These are phyloP conservation scores for Ustilago crameri DNA, from an alignment of 1,284 basidiomycete genomes.

Conservation along the genomic window DNA sequence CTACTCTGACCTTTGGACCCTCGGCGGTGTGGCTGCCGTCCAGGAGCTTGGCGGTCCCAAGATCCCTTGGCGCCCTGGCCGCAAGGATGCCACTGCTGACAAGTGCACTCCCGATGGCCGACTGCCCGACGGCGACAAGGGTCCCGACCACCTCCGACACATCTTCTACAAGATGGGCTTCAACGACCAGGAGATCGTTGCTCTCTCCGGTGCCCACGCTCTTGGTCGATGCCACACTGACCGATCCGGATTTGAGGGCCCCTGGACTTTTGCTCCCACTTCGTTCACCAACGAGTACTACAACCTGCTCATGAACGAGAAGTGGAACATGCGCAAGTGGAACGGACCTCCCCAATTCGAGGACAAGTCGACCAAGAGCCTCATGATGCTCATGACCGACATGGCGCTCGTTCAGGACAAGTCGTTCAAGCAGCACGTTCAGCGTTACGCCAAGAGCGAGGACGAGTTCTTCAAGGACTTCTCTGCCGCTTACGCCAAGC, in stretches of 20 bases:
- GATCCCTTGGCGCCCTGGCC: constrained; percentile 69
- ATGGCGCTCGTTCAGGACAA: constrained; percentile 59
- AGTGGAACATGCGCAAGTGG: constrained; percentile 82
- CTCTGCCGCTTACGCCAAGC: constrained; percentile 49
- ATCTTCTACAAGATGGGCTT: constrained; percentile 72
- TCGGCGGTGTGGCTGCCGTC: constrained; percentile 73
- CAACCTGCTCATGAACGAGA: constrained; percentile 87
- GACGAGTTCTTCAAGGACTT: constrained; percentile 67
- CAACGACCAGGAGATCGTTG: constrained; percentile 87
- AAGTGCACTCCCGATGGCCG: constrained; percentile 85
- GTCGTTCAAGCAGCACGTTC: constrained; percentile 62
- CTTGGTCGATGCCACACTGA: constrained; percentile 89
- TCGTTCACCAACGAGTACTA: constrained; percentile 91
- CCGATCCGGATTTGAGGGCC: constrained; percentile 67
- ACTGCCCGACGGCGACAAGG: constrained; percentile 88
- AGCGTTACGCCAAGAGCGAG: constrained; percentile 66
- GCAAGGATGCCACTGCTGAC: constrained; percentile 66
- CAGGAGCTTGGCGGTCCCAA: constrained; percentile 73
- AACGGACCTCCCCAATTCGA: constrained; percentile 90
- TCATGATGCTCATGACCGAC: constrained; percentile 82
- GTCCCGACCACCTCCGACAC: constrained; percentile 84
- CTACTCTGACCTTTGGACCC: constrained; percentile 68
- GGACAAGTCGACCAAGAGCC: constrained; percentile 84
- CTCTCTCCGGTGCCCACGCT: constrained; percentile 91
- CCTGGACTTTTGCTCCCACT: constrained; percentile 72